Percentiles rank a stretch among this genome's conserved stretches.
Evolutionary conservation across 257 asterid genomes (phyloP).

Genomic region (Rehmannia glutinosa): DNA sequence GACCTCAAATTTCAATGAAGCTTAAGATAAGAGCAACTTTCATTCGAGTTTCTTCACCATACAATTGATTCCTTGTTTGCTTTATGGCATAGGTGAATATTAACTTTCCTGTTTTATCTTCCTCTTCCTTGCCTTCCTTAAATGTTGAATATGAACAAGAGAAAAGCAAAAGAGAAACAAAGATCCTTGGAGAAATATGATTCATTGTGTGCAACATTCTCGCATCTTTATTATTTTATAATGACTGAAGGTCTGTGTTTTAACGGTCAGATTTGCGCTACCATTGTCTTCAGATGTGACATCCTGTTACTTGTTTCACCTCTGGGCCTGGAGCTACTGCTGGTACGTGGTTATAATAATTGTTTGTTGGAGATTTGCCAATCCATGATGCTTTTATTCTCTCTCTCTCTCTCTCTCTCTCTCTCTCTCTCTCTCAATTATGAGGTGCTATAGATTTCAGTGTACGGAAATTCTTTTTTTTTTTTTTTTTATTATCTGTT

Average conservation of each 20-base stretch:
- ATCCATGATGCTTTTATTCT: neutral
- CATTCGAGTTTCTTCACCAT: too few species aligned
- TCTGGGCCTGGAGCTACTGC: slow-evolving; percentile 72
- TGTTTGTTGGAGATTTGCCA: slow-evolving; percentile 4
- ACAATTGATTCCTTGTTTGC: too few species aligned
- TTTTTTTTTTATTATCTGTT: neutral
- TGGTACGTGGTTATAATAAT: slow-evolving; percentile 49
- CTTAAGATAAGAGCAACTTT: too few species aligned
- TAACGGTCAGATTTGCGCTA: slow-evolving; percentile 71
- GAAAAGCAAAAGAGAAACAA: neutral
- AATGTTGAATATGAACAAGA: neutral
- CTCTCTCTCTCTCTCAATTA: neutral
- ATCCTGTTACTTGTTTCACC: slow-evolving; percentile 76
- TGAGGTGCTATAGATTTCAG: neutral
- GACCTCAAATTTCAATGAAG: too few species aligned
- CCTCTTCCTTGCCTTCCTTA: neutral
- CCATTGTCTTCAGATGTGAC: slow-evolving; percentile 87
- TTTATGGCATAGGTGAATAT: too few species aligned
- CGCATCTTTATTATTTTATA: slow-evolving; percentile 12
- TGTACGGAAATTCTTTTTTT: neutral
- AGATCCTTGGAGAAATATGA: neutral
- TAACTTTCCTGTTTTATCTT: too few species aligned
- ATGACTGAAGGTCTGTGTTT: slow-evolving; percentile 30
- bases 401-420: too few species aligned
- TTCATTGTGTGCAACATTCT: neutral